Evolutionary conservation across 176 grass and related monocot genomes (phyloP).

Genomic region (Eleusine coracana): DNA sequence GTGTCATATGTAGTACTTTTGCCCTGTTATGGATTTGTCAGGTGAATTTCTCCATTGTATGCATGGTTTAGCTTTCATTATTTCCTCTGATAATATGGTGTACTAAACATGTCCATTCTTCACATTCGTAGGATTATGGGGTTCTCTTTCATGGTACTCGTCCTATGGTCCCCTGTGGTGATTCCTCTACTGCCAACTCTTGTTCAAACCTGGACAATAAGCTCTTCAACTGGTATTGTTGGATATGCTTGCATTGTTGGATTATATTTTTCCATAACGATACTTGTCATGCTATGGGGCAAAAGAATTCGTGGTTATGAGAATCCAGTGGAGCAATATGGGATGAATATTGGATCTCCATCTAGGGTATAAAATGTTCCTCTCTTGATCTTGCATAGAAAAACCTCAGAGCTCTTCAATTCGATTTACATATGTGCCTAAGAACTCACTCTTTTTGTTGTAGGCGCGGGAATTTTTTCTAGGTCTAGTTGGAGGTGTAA

Average conservation of each 20-base stretch:
- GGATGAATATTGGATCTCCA: slow-evolving; percentile 65
- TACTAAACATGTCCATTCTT: slow-evolving; percentile 30
- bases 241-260: slow-evolving; percentile 76
- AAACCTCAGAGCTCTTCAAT: slow-evolving; percentile 1
- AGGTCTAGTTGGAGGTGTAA: slow-evolving; percentile 74
- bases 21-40: background rate
- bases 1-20: background rate
- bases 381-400: slow-evolving; percentile 33
- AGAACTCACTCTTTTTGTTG: slow-evolving; percentile 55
- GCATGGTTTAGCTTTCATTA: background rate
- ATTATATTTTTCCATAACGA: slow-evolving; percentile 71
- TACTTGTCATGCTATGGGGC: slow-evolving; percentile 91
- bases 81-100: background rate
- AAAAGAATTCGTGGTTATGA: slow-evolving; percentile 89
- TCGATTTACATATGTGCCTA: background rate
- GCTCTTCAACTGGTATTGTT: slow-evolving; percentile 63
- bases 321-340: slow-evolving; percentile 85
- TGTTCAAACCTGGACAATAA: slow-evolving; percentile 85
- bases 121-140: slow-evolving; percentile 64
- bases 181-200: slow-evolving; percentile 83
- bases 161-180: slow-evolving; percentile 94
- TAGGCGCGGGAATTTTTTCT: slow-evolving; percentile 75
- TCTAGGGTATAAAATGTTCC: slow-evolving; percentile 56
- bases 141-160: slow-evolving; percentile 82
- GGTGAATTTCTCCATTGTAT: slow-evolving; percentile 28